Evolutionary conservation across 257 asterid species (phyloP), one percentile per base, ranked within the genome.

Genomic region (Lycium ferocissimum): DNA sequence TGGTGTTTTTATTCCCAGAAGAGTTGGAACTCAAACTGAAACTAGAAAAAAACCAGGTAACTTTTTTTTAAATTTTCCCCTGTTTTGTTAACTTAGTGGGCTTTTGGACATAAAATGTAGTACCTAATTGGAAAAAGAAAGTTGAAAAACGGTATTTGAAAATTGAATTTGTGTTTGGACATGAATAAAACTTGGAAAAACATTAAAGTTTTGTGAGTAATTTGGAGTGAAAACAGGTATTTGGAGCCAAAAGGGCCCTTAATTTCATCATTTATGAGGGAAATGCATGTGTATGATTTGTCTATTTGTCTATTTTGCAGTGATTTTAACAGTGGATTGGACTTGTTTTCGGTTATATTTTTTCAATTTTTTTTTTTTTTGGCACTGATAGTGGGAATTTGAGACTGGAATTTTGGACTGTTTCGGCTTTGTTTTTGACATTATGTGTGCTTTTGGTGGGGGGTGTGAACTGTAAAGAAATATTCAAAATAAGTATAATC

Each of bases 1-100:
- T 2, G 98, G 98, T 1, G 98, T 95, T 54, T 95, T 95, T 62
- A 84, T 95, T 82, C 98, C 98, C 15, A 88, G 94, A 59, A 81
- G 92, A 86, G 56, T 38, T 40, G 90, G 87, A 47, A 9, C 92
- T 47, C 90, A 89, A 1, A 14, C 88, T n/a, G 91, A 87, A 26
- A 62, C 85, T 1, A 88, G 91, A 51, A 90, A 84, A 83, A 93
- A 95, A 72, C 84, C 90, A 86, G 97, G 96, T 91, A 3, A 10
- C 38, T 18, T 9, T 53, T 22, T 2, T 82, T 40, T 3, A 40
- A 40, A 40, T 4, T 65, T 17, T 20, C 58, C 58, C 47, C 43
- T 81, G 75, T 81, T 62, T 12, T 2, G 4, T 20, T 2, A 20
- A 47, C 59, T 3, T 7, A n/a, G 33, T 26, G 33, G 33, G 33